Percentiles rank a stretch among this genome's conserved stretches.
phyloP scores from a whole-genome alignment of 2,329 filamentous ascomycete species.

The Arthrobotrys sphaeroides region DNA sequence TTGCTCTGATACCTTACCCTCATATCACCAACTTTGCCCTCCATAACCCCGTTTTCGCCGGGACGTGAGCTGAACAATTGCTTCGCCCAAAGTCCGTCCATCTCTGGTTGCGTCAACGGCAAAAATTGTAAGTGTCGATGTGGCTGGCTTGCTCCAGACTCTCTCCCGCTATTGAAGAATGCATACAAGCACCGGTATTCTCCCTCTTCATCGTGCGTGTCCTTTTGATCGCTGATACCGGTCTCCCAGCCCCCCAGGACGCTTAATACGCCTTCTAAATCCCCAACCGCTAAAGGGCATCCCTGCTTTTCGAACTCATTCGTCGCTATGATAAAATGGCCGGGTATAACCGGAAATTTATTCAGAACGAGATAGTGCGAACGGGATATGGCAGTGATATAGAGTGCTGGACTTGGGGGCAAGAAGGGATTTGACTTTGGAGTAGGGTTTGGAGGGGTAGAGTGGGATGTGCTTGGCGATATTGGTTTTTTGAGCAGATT shows the following conservation, averaged over 20 bases:
- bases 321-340: constrained; percentile 78
- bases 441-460: constrained; percentile 4
- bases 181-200: constrained; percentile 31
- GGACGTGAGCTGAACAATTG: constrained; percentile 3
- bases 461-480: neutral
- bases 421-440: constrained; percentile 38
- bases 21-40: neutral
- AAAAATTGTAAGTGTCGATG: constrained; percentile 57
- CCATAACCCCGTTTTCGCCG: neutral
- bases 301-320: constrained; percentile 72
- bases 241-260: constrained; percentile 28
- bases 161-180: constrained; percentile 56
- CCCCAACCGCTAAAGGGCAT: constrained; percentile 59
- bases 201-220: neutral
- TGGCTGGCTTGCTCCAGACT: constrained; percentile 55
- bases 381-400: constrained; percentile 62
- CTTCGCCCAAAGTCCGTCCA: constrained; percentile 19
- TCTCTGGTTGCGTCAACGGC: constrained; percentile 23
- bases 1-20: constrained; percentile 43
- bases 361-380: constrained; percentile 74
- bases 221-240: neutral
- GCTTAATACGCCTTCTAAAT: constrained; percentile 14
- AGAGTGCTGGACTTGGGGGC: constrained; percentile 32
- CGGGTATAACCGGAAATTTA: constrained; percentile 76
- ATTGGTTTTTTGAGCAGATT: constrained; percentile 47